These are phyloP conservation scores for Phascolomyces articulosus DNA, from an alignment of 371 early-diverging fungal species.

Conservation along the genomic window DNA sequence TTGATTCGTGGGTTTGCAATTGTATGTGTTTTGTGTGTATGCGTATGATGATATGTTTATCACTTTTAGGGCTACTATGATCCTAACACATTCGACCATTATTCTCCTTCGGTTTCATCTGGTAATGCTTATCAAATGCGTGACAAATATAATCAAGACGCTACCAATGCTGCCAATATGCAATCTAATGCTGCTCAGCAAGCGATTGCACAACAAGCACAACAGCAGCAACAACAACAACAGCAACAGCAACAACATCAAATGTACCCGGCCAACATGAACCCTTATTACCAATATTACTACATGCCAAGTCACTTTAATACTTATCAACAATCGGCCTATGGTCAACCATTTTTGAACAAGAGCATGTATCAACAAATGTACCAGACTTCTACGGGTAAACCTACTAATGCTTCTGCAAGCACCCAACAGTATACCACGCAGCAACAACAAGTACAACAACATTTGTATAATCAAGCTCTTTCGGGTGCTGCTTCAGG, in stretches of 20 bases:
- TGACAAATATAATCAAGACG: slow-evolving; percentile 29
- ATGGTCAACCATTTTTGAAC: slow-evolving; percentile 84
- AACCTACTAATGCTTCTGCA: slow-evolving; percentile 46
- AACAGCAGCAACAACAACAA: background rate
- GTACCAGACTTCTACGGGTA: slow-evolving; percentile 48
- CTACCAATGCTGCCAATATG: slow-evolving; percentile 7
- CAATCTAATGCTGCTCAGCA: slow-evolving; percentile 3
- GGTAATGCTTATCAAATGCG: slow-evolving; percentile 29
- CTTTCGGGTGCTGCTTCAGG: slow-evolving; percentile 10
- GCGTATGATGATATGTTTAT: background rate
- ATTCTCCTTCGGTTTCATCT: slow-evolving; percentile 25
- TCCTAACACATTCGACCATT: slow-evolving; percentile 29
- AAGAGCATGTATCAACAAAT: slow-evolving; percentile 78
- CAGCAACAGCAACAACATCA: slow-evolving; percentile 2
- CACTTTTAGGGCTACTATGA: slow-evolving; percentile 41
- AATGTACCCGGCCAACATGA: slow-evolving; percentile 34
- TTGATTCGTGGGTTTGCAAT: too few species aligned
- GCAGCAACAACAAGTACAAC: slow-evolving; percentile 18
- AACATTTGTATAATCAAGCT: slow-evolving; percentile 44
- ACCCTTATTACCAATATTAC: slow-evolving; percentile 73
- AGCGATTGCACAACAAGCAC: slow-evolving; percentile 5
- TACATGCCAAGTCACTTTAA: slow-evolving; percentile 74
- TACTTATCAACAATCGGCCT: slow-evolving; percentile 66
- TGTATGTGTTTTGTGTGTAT: background rate
- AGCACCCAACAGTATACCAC: slow-evolving; percentile 53